phyloP scores from a whole-genome alignment of 2,329 filamentous ascomycete genomes.

The Penicillium sp. region DNA sequence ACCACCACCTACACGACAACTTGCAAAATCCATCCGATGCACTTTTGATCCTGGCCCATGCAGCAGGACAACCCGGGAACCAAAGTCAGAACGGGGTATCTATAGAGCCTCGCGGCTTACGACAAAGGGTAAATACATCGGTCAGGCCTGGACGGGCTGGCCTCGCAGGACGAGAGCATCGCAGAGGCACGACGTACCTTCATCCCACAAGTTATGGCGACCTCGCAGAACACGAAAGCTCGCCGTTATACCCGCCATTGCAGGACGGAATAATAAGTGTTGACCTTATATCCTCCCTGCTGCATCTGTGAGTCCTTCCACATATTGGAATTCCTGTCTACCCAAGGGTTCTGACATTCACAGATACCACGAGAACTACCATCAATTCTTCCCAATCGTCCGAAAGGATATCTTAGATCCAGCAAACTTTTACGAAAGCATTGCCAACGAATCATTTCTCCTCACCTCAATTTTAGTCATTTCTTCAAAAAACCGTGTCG shows the following conservation, averaged over 20 bases:
- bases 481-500: neutral
- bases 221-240: neutral
- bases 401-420: neutral
- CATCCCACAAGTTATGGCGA: neutral
- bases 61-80: constrained; percentile 3
- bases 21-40: constrained; percentile 12
- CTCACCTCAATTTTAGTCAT: neutral
- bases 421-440: neutral
- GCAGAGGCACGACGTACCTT: neutral
- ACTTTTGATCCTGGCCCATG: constrained; percentile 4
- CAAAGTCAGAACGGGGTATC: neutral
- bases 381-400: constrained; percentile 5
- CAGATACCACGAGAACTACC: constrained; percentile 4
- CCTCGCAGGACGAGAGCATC: neutral
- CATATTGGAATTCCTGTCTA: no score
- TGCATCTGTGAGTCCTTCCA: neutral
- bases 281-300: neutral
- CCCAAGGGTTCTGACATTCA: neutral
- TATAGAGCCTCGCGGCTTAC: neutral
- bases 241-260: neutral
- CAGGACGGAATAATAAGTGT: neutral
- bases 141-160: neutral
- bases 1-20: neutral
- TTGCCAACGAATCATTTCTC: constrained; percentile 1
- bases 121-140: no score